Conservation (phyloP, 2,329 filamentous ascomycete genomes). For the Nemania abortiva region DNA sequence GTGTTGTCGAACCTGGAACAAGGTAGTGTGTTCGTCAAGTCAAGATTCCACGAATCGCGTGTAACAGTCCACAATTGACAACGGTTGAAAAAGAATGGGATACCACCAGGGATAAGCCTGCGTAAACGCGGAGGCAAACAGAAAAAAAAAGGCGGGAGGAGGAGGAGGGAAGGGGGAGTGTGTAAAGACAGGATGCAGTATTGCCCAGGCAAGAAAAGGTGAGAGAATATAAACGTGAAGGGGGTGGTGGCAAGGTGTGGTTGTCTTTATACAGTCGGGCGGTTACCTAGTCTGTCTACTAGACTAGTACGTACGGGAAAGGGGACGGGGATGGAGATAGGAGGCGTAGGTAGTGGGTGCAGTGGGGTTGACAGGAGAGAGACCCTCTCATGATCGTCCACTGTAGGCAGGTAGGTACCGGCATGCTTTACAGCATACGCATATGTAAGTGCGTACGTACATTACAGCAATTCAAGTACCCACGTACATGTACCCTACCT, state of each 20-base stretch:
- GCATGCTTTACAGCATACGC: neutral
- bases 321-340: neutral
- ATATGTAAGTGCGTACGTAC: neutral
- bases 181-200: conserved; percentile 15
- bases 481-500: neutral
- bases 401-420: neutral
- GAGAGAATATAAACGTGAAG: conserved; percentile 21
- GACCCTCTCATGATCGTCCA: neutral
- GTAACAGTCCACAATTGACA: conserved; percentile 27
- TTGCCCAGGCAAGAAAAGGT: conserved; percentile 24
- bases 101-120: conserved; percentile 24
- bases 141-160: neutral
- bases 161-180: conserved; percentile 6
- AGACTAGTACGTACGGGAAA: neutral
- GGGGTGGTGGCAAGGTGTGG: conserved; percentile 6
- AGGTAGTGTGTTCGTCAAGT: conserved; percentile 24
- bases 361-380: neutral
- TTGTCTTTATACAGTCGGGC: neutral
- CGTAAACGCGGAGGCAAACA: conserved; percentile 20
- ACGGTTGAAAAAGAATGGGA: conserved; percentile 17
- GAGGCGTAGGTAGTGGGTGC: conserved; percentile 1
- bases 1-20: conserved; percentile 25
- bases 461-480: too few relatives aligned
- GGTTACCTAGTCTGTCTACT: too few relatives aligned
- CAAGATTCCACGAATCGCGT: conserved; percentile 24